Conservation (phyloP, 2,329 filamentous ascomycete species). For the Lasiodiplodia citricola region DNA sequence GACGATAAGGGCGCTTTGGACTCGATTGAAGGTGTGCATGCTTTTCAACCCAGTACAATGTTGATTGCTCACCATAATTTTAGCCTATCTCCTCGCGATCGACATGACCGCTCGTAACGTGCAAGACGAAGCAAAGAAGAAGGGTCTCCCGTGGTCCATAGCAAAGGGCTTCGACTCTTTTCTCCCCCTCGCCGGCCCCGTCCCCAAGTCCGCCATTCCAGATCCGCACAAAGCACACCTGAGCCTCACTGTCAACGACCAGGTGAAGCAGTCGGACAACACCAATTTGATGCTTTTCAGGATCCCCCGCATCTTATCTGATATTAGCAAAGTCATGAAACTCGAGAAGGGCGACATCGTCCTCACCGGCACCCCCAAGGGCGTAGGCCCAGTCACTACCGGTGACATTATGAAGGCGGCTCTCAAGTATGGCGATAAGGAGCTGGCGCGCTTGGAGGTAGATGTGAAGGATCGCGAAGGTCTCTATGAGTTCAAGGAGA, state of each 20-base stretch:
- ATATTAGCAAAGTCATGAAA: conserved; percentile 95
- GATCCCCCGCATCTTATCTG: conserved; percentile 84
- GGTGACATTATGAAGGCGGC: conserved; percentile 89
- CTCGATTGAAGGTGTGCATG: conserved; percentile 73
- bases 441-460: conserved; percentile 84
- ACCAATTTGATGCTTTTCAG: conserved; percentile 94
- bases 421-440: conserved; percentile 70
- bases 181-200: conserved; percentile 81
- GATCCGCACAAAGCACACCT: conserved; percentile 90
- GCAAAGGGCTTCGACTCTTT: conserved; percentile 99
- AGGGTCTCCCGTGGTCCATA: conserved; percentile 94
- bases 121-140: conserved; percentile 96
- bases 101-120: conserved; percentile 97
- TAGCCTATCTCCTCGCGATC: conserved; percentile 87
- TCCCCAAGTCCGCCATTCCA: conserved; percentile 78
- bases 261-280: conserved; percentile 80
- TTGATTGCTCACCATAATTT: background rate
- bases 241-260: conserved; percentile 81
- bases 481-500: conserved; percentile 72
- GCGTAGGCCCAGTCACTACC: conserved; percentile 82
- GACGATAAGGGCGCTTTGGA: conserved; percentile 79
- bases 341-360: conserved; percentile 91
- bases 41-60: background rate
- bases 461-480: conserved; percentile 78
- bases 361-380: conserved; percentile 96